phyloP scores from a whole-genome alignment of 116 monocot species.

The Zostera marina region DNA sequence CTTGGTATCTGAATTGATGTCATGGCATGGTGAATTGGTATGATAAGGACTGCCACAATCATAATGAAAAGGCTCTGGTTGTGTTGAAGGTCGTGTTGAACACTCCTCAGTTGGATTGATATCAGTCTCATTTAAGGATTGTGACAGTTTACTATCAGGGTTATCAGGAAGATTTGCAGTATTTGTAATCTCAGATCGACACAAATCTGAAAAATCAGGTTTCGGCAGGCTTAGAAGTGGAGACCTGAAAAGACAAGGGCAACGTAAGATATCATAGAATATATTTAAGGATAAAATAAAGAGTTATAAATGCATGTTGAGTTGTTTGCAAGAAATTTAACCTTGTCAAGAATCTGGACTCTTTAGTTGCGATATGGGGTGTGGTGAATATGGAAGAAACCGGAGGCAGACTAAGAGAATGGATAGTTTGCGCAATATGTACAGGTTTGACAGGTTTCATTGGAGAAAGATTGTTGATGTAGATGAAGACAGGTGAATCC shows the following conservation, averaged over 20 bases:
- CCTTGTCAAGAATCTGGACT: slow-evolving; percentile 39
- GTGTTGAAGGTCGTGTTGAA: slow-evolving; percentile 12
- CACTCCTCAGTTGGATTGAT: slow-evolving; percentile 29
- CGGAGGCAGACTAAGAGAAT: slow-evolving; percentile 40
- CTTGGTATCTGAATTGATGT: slow-evolving; percentile 29
- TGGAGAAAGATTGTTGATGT: slow-evolving; percentile 78
- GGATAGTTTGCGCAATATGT: slow-evolving; percentile 42
- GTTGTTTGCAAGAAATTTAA: slow-evolving; percentile 8
- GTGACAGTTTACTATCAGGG: slow-evolving; percentile 17
- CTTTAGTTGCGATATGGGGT: slow-evolving; percentile 57
- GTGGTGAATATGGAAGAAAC: slow-evolving; percentile 71
- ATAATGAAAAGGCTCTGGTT: slow-evolving; percentile 20
- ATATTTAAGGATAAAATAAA: neutral
- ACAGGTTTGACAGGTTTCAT: slow-evolving; percentile 68
- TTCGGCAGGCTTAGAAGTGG: slow-evolving; percentile 30
- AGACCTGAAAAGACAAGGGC: slow-evolving; percentile 20
- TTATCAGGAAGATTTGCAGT: slow-evolving; percentile 10
- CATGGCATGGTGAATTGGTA: slow-evolving; percentile 29
- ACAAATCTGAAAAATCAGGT: slow-evolving; percentile 13
- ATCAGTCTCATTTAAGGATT: slow-evolving; percentile 29
- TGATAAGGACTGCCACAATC: slow-evolving; percentile 64
- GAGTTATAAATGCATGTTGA: too few relatives aligned
- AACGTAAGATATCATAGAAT: neutral
- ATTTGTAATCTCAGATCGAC: slow-evolving; percentile 10
- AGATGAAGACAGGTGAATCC: slow-evolving; percentile 91